Conservation (phyloP, 1,139 yeast genomes). For the Debaryomyces nepalensis region DNA sequence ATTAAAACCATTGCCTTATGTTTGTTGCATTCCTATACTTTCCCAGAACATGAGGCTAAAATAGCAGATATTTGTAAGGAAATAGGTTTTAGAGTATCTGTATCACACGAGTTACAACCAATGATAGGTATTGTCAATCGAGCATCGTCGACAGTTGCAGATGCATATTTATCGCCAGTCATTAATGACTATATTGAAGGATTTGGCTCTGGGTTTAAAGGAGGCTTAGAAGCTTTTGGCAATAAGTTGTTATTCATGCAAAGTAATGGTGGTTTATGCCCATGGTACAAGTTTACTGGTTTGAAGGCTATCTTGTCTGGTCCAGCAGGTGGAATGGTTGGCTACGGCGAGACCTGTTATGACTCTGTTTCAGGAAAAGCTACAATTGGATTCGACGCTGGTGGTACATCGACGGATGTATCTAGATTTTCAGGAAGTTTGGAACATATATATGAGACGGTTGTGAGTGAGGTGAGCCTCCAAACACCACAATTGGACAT, state of each 20-base stretch:
- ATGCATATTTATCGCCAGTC: slow-evolving; percentile 48
- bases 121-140: slow-evolving; percentile 51
- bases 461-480: slow-evolving; percentile 46
- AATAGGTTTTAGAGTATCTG: slow-evolving; percentile 45
- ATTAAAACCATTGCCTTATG: slow-evolving; percentile 44
- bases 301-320: slow-evolving; percentile 53
- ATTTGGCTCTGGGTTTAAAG: slow-evolving; percentile 49
- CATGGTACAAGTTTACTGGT: slow-evolving; percentile 54
- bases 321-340: slow-evolving; percentile 59
- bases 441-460: slow-evolving; percentile 50
- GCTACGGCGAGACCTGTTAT: slow-evolving; percentile 49
- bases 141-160: slow-evolving; percentile 51
- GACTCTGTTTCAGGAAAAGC: slow-evolving; percentile 35
- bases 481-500: slow-evolving; percentile 53
- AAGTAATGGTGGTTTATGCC: slow-evolving; percentile 54
- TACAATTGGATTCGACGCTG: slow-evolving; percentile 53
- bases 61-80: slow-evolving; percentile 41
- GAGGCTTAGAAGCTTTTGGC: slow-evolving; percentile 48
- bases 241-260: slow-evolving; percentile 51
- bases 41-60: slow-evolving; percentile 42
- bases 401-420: slow-evolving; percentile 55
- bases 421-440: slow-evolving; percentile 44
- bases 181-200: slow-evolving; percentile 38
- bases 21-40: slow-evolving; percentile 46
- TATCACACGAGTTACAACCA: slow-evolving; percentile 47